These are phyloP conservation scores for Aspergillus panamensis DNA, from an alignment of 495 filamentous ascomycete genomes.

Conservation along the genomic window DNA sequence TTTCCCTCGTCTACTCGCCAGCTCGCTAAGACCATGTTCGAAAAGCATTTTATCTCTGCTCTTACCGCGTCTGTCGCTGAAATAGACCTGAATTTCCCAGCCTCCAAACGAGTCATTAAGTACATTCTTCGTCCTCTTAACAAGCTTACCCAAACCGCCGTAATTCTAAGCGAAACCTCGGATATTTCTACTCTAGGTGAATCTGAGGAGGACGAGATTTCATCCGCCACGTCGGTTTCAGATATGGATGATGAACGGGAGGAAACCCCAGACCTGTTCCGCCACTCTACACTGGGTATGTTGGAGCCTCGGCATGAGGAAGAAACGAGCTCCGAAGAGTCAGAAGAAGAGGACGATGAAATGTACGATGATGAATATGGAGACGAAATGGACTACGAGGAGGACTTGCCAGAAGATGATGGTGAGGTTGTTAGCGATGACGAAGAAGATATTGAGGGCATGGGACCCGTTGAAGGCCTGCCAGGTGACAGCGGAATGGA, in stretches of 20 bases:
- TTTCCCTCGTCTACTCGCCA: slow-evolving; percentile 57
- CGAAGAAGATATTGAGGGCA: slow-evolving; percentile 68
- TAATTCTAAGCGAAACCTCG: slow-evolving; percentile 71
- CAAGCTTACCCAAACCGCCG: slow-evolving; percentile 80
- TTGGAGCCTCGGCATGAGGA: slow-evolving; percentile 80
- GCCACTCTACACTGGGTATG: slow-evolving; percentile 94
- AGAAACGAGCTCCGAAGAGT: slow-evolving; percentile 61
- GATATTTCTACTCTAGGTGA: slow-evolving; percentile 68
- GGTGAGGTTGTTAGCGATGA: slow-evolving; percentile 87
- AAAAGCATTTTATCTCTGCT: slow-evolving; percentile 88
- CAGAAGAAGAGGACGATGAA: slow-evolving; percentile 73
- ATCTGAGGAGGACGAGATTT: slow-evolving; percentile 81
- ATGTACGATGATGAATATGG: slow-evolving; percentile 83
- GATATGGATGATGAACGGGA: slow-evolving; percentile 85
- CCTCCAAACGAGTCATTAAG: slow-evolving; percentile 89
- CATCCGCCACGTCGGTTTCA: slow-evolving; percentile 83
- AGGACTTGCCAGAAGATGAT: slow-evolving; percentile 70
- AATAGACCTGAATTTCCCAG: slow-evolving; percentile 91
- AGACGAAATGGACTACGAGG: slow-evolving; percentile 88
- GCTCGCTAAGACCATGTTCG: slow-evolving; percentile 92
- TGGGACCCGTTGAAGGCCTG: slow-evolving; percentile 83
- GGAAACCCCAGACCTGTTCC: slow-evolving; percentile 95
- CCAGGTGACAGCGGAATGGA: slow-evolving; percentile 71
- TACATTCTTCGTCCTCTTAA: slow-evolving; percentile 89
- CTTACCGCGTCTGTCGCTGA: slow-evolving; percentile 92